Conservation (phyloP, 2,329 filamentous ascomycete species). For the Rhinocladiella similis region DNA sequence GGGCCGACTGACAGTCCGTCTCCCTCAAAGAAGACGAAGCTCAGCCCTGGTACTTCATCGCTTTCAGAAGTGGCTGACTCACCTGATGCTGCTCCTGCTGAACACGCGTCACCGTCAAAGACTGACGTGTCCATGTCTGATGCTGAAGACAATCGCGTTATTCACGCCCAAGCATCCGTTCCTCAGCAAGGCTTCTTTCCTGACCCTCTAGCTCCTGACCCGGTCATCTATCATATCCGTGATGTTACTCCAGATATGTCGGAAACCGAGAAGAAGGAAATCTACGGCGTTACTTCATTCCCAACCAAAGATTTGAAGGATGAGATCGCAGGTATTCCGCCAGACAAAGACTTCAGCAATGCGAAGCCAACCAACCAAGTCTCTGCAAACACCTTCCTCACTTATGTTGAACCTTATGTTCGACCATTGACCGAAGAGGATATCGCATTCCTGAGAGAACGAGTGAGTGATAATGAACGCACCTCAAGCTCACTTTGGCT, state of each 20-base stretch:
- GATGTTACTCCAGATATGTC: constrained; percentile 72
- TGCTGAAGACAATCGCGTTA: constrained; percentile 45
- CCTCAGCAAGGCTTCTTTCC: constrained; percentile 86
- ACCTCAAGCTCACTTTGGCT: background rate
- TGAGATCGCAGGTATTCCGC: constrained; percentile 82
- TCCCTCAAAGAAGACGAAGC: constrained; percentile 31
- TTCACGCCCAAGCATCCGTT: constrained; percentile 62
- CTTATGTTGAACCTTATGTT: constrained; percentile 89
- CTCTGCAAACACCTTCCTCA: constrained; percentile 87
- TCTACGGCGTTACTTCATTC: constrained; percentile 84
- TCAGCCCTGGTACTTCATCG: constrained; percentile 31
- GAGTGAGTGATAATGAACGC: constrained; percentile 43
- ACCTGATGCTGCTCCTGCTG: constrained; percentile 44
- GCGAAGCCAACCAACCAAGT: constrained; percentile 94
- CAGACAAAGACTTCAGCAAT: constrained; percentile 93
- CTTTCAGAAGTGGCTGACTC: constrained; percentile 32
- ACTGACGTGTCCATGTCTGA: constrained; percentile 63
- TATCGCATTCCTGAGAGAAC: constrained; percentile 85
- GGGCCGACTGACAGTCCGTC: constrained; percentile 29
- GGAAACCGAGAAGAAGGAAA: constrained; percentile 80
- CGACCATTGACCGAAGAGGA: constrained; percentile 90
- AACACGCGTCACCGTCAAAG: constrained; percentile 61
- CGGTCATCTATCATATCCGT: constrained; percentile 91
- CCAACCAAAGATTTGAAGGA: constrained; percentile 78
- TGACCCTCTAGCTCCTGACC: constrained; percentile 85